phyloP scores from a whole-genome alignment of 345 rosid genomes.

The Microcos paniculata region DNA sequence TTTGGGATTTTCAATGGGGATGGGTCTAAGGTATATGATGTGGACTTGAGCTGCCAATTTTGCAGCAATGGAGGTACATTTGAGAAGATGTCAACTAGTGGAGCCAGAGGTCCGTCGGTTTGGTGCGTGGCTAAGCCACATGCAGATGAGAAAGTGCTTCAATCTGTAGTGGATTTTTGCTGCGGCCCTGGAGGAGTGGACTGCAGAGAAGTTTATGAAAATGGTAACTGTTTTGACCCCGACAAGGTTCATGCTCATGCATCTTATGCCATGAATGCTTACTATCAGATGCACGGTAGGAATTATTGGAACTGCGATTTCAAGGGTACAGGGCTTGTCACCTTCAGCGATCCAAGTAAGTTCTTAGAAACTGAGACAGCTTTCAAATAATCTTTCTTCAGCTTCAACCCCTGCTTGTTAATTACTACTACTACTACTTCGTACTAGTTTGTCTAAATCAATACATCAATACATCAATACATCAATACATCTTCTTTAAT shows the following conservation, averaged over 20 bases:
- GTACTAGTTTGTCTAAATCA: background rate
- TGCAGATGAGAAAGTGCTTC: slow-evolving; percentile 56
- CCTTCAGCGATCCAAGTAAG: slow-evolving; percentile 72
- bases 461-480: too few species aligned
- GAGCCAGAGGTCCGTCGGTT: slow-evolving; percentile 52
- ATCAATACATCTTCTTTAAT: background rate
- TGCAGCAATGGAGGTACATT: slow-evolving; percentile 40
- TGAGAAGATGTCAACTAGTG: slow-evolving; percentile 27
- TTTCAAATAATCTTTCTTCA: background rate
- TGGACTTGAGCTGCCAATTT: slow-evolving; percentile 60
- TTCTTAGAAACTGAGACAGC: background rate
- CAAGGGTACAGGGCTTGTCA: slow-evolving; percentile 61
- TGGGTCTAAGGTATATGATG: slow-evolving; percentile 55
- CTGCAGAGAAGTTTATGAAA: slow-evolving; percentile 52
- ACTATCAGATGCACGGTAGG: slow-evolving; percentile 71
- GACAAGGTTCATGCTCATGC: slow-evolving; percentile 66
- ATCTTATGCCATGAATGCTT: slow-evolving; percentile 65
- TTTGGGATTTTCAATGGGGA: slow-evolving; percentile 62
- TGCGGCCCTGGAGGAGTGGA: slow-evolving; percentile 74
- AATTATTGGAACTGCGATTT: slow-evolving; percentile 79
- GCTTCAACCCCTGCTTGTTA: background rate
- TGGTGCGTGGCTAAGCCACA: slow-evolving; percentile 81
- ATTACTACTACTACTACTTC: too few species aligned
- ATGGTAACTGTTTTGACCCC: slow-evolving; percentile 48
- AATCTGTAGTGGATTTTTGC: slow-evolving; percentile 54